Conservation (phyloP, 2,329 filamentous ascomycete genomes). For the Mycosphaerella arachidis region DNA sequence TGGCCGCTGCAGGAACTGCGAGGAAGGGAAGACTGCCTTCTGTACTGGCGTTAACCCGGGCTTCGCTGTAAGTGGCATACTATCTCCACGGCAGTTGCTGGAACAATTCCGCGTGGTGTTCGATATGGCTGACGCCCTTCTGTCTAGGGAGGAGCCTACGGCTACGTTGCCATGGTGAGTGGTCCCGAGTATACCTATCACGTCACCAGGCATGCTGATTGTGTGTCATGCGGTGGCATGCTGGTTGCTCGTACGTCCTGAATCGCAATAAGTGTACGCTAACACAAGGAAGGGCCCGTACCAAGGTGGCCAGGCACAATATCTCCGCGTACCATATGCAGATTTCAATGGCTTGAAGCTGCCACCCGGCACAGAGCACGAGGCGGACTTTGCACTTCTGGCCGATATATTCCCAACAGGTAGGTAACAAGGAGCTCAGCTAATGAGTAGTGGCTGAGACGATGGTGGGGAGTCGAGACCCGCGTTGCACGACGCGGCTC, state of each 20-base stretch:
- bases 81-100: not conserved
- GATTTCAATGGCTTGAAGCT: slow-evolving; percentile 63
- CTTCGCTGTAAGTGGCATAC: not conserved
- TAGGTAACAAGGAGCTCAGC: not conserved
- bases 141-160: slow-evolving; percentile 36
- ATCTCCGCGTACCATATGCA: slow-evolving; percentile 60
- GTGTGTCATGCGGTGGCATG: too few relatives aligned
- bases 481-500: too few relatives aligned
- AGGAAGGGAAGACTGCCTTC: slow-evolving; percentile 61
- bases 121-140: not conserved
- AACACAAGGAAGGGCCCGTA: slow-evolving; percentile 40
- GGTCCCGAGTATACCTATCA: not conserved
- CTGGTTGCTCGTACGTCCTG: not conserved
- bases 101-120: too few relatives aligned
- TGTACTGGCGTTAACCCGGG: slow-evolving; percentile 49
- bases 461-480: too few relatives aligned
- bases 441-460: too few relatives aligned
- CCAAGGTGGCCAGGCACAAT: slow-evolving; percentile 58
- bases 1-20: slow-evolving; percentile 59
- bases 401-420: slow-evolving; percentile 45
- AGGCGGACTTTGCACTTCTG: slow-evolving; percentile 55
- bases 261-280: too few relatives aligned
- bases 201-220: not conserved
- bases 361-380: slow-evolving; percentile 57
- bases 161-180: slow-evolving; percentile 48